phyloP scores from a whole-genome alignment of 148 eudicot genomes.

The Beta vulgaris region DNA sequence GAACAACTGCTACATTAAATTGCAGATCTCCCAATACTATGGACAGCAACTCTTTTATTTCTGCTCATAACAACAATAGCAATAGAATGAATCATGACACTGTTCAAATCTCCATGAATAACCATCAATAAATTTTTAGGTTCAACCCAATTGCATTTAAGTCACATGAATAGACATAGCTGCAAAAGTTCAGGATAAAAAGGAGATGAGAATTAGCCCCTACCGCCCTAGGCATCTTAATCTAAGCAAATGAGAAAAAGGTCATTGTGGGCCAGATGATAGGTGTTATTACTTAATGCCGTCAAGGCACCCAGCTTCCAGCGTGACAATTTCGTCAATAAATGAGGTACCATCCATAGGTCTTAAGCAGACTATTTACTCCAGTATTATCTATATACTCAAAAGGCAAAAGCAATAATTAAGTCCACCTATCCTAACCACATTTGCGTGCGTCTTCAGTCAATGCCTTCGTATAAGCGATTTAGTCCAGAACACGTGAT shows the following conservation, averaged over 20 bases:
- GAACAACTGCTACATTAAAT: conserved; percentile 84
- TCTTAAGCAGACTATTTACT: not conserved
- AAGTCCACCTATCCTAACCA: not conserved
- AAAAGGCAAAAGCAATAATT: not conserved
- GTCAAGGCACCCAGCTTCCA: not conserved
- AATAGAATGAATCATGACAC: conserved; percentile 11
- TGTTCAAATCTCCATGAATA: not conserved
- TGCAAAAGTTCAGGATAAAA: not conserved
- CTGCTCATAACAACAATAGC: conserved; percentile 44
- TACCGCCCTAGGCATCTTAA: not conserved
- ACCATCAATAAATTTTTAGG: not conserved
- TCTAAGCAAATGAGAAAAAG: not conserved
- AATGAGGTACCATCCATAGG: not conserved
- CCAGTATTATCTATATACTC: not conserved
- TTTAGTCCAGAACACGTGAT: not conserved
- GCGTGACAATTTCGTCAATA: not conserved
- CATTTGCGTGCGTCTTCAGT: not conserved
- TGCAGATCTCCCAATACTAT: conserved; percentile 70
- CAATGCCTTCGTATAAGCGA: not conserved
- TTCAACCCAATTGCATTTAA: not conserved
- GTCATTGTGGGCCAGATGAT: not conserved
- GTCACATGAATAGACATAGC: not conserved
- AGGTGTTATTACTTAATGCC: not conserved
- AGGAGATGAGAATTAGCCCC: conserved; percentile 3
- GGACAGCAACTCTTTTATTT: conserved; percentile 80